These are phyloP conservation scores for Phoma sp. DNA, from an alignment of 2,329 filamentous ascomycete genomes.

Conservation along the genomic window DNA sequence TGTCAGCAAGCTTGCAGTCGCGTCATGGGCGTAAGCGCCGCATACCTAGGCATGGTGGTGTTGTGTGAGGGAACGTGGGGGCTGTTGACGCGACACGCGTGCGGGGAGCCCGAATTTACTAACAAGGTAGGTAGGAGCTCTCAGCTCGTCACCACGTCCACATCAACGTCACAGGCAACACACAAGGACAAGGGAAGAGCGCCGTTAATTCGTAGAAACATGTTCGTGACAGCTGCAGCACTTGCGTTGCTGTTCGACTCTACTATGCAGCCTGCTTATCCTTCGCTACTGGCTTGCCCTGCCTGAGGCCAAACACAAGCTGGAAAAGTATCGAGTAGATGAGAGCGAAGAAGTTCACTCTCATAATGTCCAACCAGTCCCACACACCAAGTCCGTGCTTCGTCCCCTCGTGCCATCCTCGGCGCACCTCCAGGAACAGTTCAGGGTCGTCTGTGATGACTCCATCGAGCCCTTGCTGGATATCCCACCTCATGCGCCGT, in stretches of 20 bases:
- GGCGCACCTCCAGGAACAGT: constrained; percentile 65
- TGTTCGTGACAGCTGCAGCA: constrained; percentile 17
- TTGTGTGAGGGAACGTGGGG: constrained; percentile 26
- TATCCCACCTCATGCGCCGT: constrained; percentile 80
- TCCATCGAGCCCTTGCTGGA: constrained; percentile 71
- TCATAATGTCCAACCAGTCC: constrained; percentile 39
- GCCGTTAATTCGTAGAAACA: not conserved
- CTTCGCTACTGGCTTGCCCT: constrained; percentile 28
- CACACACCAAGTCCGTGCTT: constrained; percentile 36
- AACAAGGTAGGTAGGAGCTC: not conserved
- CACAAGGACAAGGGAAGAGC: not conserved
- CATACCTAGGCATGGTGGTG: constrained; percentile 48
- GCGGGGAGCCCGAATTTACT: constrained; percentile 8
- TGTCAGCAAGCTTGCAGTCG: constrained; percentile 13
- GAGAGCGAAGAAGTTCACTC: constrained; percentile 42
- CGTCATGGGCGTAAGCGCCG: not conserved
- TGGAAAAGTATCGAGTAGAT: constrained; percentile 43
- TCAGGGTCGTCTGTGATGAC: constrained; percentile 86
- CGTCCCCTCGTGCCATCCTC: constrained; percentile 49
- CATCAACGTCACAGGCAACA: not conserved
- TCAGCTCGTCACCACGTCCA: not conserved
- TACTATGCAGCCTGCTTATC: constrained; percentile 14
- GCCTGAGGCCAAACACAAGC: constrained; percentile 36
- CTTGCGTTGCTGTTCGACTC: constrained; percentile 17
- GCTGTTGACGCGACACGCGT: constrained; percentile 36